Conservation (phyloP, 305 asterid genomes). For the Fraxinus paxiana region DNA sequence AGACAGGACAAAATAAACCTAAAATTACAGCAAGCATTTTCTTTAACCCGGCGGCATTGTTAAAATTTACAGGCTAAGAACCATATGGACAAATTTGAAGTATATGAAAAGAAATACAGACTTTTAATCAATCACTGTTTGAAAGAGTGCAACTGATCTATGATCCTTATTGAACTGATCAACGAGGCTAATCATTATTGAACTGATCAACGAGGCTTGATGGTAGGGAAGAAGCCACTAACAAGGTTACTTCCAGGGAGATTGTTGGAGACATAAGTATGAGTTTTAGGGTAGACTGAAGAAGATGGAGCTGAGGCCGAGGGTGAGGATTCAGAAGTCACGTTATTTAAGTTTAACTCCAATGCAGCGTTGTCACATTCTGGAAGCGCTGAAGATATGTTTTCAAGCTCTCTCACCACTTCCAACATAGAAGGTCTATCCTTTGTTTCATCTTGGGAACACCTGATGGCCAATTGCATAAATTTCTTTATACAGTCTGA, state of each 20-base stretch:
- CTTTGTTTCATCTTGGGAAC: conserved; percentile 70
- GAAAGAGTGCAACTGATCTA: background rate
- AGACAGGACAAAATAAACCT: background rate
- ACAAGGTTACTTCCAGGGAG: conserved; percentile 54
- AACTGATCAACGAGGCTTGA: conserved; percentile 51
- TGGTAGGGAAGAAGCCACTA: conserved; percentile 44
- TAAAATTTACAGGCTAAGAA: background rate
- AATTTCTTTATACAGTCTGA: conserved; percentile 59
- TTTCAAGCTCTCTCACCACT: conserved; percentile 72
- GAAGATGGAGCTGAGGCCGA: conserved; percentile 32
- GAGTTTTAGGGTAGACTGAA: conserved; percentile 32
- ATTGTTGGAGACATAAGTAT: conserved; percentile 35
- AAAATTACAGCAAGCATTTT: background rate
- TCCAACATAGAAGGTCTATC: conserved; percentile 68
- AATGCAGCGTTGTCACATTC: conserved; percentile 27
- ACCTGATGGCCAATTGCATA: conserved; percentile 57
- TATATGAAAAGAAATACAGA: background rate
- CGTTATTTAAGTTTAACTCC: conserved; percentile 14
- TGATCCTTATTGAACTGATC: background rate
- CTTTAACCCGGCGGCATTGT: background rate
- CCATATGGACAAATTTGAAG: background rate
- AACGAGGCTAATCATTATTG: conserved; percentile 41
- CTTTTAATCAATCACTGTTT: background rate
- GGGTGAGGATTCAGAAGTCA: conserved; percentile 29
- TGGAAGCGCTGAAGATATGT: conserved; percentile 47